Base-by-base conservation (phyloP, 2,329 filamentous ascomycete species). In the Beauveria sp. region DNA sequence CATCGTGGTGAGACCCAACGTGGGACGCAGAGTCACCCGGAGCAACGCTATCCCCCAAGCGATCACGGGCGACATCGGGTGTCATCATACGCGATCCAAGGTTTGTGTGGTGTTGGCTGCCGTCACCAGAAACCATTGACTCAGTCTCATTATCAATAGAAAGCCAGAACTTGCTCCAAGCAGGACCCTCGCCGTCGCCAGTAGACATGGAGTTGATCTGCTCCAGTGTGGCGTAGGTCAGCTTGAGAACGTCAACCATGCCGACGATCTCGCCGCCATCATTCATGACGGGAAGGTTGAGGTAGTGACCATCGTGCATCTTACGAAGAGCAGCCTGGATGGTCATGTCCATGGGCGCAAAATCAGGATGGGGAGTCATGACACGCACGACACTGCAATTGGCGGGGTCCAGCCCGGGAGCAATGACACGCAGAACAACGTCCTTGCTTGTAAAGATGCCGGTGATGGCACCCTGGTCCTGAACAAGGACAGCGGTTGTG, bases 361-460 rank as follows among this genome's bases (percentile, higher is more conserved):
- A 99, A 75, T 99, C 95, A 7, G 95, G 95, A 73, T 99, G 95
- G 66, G 95, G 95, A 40, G 95, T 99, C 95, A 99, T 99, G 67
- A 99, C 95, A 69, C 95, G 88, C 66, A 99, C 93, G 64, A 99
- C 95, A 73, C 93, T 98, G 83, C 95, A 99, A 70, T 89, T 98
- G 63, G 86, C 83, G 51, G 95, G 95, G 74, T 99, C 95, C 63
- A 99, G 83, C 20, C 95, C 95, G 55, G 95, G 95, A 60, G 95
- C 95, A 77, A 99, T 99, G 63, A 99, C 95, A 75, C 95, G 91
- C 62, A 99, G 83, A 63, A 99, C 95, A 56, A 99, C 93, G 77
- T 99, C 95, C 79, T 99, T 99, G 80, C 95, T 98, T 63, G 95
- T 99, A 74, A 99, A 99, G 72, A 99, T 99, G 77, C 95, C 95